Percentiles rank a stretch among this genome's conserved stretches.
These are phyloP conservation scores for Scedosporium minutisporum DNA, from an alignment of 2,329 filamentous ascomycete species.

Conservation along the genomic window DNA sequence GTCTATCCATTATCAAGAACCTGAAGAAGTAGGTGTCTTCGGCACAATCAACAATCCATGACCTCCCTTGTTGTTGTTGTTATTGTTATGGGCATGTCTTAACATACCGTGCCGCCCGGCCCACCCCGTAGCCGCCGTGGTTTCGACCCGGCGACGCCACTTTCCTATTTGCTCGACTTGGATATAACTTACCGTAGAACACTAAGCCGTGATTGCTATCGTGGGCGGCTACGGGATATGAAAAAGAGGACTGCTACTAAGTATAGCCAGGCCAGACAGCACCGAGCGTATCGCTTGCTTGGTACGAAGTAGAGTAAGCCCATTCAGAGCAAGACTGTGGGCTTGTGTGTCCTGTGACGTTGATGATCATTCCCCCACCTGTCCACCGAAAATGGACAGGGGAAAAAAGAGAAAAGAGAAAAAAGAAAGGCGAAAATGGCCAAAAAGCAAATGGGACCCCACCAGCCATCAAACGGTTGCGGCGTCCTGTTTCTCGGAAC, in stretches of 20 bases:
- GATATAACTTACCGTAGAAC: neutral
- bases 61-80: too few species aligned
- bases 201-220: neutral
- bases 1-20: too few species aligned
- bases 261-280: neutral
- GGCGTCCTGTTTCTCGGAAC: neutral
- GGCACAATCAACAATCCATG: too few species aligned
- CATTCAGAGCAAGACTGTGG: neutral
- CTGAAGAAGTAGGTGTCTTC: too few species aligned
- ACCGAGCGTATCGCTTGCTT: neutral
- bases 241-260: neutral
- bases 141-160: neutral
- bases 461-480: neutral
- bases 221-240: neutral
- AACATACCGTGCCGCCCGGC: neutral
- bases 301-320: neutral
- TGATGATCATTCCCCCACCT: neutral
- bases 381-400: neutral
- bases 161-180: neutral
- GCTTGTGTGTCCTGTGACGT: constrained; percentile 3
- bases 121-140: neutral
- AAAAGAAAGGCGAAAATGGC: neutral
- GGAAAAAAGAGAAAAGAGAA: too few species aligned
- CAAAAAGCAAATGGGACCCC: neutral
- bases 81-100: too few species aligned